Percentiles rank a stretch among this genome's conserved stretches.
Conservation (phyloP, 768 basidiomycete species). For the Pleurotus tuoliensis region DNA sequence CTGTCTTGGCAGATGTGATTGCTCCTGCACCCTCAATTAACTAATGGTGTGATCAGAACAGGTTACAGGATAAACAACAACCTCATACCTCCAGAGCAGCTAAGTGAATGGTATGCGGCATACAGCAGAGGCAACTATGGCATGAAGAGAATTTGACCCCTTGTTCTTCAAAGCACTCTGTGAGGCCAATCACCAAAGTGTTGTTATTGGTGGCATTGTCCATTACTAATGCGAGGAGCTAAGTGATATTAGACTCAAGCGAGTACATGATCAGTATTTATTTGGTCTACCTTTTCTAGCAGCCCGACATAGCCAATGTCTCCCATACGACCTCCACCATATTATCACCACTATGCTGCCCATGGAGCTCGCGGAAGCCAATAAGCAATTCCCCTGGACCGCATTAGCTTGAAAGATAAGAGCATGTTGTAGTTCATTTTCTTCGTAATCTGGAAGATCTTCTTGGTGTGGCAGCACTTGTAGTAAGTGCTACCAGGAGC, state of each 20-base stretch:
- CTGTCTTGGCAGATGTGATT: slow-evolving; percentile 1
- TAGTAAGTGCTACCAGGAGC: slow-evolving; percentile 13
- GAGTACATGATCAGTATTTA: not conserved
- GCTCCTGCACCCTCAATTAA: slow-evolving; percentile 11
- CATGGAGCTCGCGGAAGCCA: slow-evolving; percentile 30
- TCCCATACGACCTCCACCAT: slow-evolving; percentile 31
- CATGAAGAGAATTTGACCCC: slow-evolving; percentile 21
- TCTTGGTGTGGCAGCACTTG: slow-evolving; percentile 15
- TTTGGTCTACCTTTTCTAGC: slow-evolving; percentile 13
- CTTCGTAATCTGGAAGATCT: slow-evolving; percentile 14
- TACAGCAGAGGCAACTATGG: slow-evolving; percentile 26
- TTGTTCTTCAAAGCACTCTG: slow-evolving; percentile 5
- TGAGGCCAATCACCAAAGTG: slow-evolving; percentile 23
- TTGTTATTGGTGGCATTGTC: slow-evolving; percentile 36
- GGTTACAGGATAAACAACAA: not conserved
- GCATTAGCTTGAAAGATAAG: not conserved
- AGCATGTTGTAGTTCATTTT: slow-evolving; percentile 14
- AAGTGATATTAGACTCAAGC: not conserved
- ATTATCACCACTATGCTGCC: slow-evolving; percentile 30
- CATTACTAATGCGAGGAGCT: slow-evolving; percentile 29
- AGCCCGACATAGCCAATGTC: slow-evolving; percentile 18
- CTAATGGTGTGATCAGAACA: not conserved
- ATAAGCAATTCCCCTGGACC: slow-evolving; percentile 29
- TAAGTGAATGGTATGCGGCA: slow-evolving; percentile 36
- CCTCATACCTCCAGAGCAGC: slow-evolving; percentile 23